phyloP scores from a whole-genome alignment of 495 filamentous ascomycete genomes.

The Lasiosphaeriaceae sp. region DNA sequence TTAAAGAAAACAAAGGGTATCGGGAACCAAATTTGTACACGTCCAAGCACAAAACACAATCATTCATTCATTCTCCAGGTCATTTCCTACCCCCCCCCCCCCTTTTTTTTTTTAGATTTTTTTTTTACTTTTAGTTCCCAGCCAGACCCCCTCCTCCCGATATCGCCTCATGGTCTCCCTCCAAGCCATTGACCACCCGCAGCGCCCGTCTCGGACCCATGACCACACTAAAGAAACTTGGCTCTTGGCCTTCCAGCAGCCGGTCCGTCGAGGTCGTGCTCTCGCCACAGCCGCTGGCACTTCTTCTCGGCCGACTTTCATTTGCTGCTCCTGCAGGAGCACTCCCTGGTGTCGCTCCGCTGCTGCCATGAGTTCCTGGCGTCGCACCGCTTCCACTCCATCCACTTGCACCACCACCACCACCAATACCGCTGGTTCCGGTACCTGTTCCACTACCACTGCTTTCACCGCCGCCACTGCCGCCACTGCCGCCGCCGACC shows the following conservation, averaged over 20 bases:
- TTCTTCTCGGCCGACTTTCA: background rate
- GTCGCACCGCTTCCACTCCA: slow-evolving; percentile 12
- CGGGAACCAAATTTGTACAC: too few relatives aligned
- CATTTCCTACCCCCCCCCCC: too few relatives aligned
- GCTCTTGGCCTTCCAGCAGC: slow-evolving; percentile 59
- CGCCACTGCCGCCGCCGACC: slow-evolving; percentile 9
- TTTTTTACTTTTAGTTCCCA: background rate
- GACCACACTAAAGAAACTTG: slow-evolving; percentile 70
- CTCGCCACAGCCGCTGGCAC: slow-evolving; percentile 29
- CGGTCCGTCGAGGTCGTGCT: slow-evolving; percentile 46
- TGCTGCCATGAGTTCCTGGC: slow-evolving; percentile 17
- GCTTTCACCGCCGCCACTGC: slow-evolving; percentile 14
- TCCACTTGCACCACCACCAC: background rate
- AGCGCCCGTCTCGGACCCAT: slow-evolving; percentile 68
- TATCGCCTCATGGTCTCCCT: slow-evolving; percentile 15
- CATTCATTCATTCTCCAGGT: too few relatives aligned
- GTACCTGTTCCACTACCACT: slow-evolving; percentile 16
- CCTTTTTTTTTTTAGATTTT: too few relatives aligned
- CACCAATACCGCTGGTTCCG: background rate
- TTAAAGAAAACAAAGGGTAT: too few relatives aligned
- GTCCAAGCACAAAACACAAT: too few relatives aligned
- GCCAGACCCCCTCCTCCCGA: background rate
- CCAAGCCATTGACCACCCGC: slow-evolving; percentile 62
- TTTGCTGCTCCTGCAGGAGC: slow-evolving; percentile 16
- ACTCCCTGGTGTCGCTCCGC: slow-evolving; percentile 3